Evolutionary conservation across 2,329 filamentous ascomycete species (phyloP), one percentile per base, ranked within the genome.

Genomic region (Microcera coccophila): DNA sequence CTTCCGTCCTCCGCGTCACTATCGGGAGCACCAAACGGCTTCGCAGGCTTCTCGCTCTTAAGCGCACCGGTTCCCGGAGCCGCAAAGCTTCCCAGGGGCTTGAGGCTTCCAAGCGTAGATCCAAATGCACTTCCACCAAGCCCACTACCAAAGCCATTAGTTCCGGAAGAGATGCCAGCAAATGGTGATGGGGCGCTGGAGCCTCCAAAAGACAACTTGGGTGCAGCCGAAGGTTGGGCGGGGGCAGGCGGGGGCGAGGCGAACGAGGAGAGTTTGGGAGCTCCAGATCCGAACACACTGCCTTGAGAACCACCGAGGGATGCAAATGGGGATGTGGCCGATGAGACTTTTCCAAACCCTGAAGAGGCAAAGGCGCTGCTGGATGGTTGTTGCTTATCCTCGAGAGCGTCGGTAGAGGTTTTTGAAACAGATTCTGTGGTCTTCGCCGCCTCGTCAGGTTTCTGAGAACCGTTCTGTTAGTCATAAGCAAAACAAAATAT

Each of bases 1-100:
- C 63, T 63, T 1, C 62, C 65, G 4, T 50, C 68, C 3, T 81
- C 79, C 3, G 70, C 74, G 37, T 83, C 81, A 45, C 79, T 84
- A 29, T 82, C 82, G 2, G 87, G 79, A 11, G 87, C 85, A 22
- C 89, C 89, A 61, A 95, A 93, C 0, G 87, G 78, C 64, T 80
- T 87, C 3, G 76, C 74, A 12, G 80, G 73, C 62, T 86, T 87
- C 46, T 74, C 73, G 44, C 71, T 78, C 57, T 72, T 75, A 29
- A 76, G 65, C 11, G 66, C 43, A 32, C 63, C 65, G 15, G 41
- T 67, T 38, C 75, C 78, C 17, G 81, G 75, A 35, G 82, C 81
- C 32, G 82, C 87, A 65, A 95, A 95, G 53, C 77, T 85, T 2
- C 76, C 75, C 9, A 90, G 65, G 2, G 63, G 57, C 48, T 74